Evolutionary conservation across 441 rosid genomes (phyloP).

Genomic region (Viola pubescens): DNA sequence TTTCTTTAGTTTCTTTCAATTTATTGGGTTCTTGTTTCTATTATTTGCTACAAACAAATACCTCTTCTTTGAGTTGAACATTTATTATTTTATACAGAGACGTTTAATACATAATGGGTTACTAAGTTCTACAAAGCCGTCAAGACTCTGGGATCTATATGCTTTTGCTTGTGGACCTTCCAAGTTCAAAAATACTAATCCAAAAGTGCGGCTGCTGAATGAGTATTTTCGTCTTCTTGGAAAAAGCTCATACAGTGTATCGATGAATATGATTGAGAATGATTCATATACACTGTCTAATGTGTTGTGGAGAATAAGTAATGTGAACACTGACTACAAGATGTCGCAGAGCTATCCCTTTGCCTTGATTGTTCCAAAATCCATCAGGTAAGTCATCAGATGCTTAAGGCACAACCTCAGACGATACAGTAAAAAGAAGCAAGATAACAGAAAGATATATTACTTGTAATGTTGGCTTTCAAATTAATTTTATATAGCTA

Average conservation of each 20-base stretch:
- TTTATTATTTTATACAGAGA: conserved; percentile 45
- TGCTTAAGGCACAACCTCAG: conserved; percentile 10
- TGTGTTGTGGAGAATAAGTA: conserved; percentile 85
- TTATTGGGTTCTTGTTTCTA: neutral
- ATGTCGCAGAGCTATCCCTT: conserved; percentile 86
- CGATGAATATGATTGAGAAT: conserved; percentile 65
- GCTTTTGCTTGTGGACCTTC: conserved; percentile 77
- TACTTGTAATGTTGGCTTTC: neutral
- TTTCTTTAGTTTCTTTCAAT: too few relatives aligned
- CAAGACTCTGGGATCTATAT: conserved; percentile 77
- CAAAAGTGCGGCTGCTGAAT: conserved; percentile 81
- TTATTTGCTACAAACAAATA: neutral
- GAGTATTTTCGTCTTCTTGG: conserved; percentile 95
- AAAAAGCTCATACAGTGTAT: conserved; percentile 43
- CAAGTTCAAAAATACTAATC: conserved; percentile 53
- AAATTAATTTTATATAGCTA: conserved; percentile 6
- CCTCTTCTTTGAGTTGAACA: neutral
- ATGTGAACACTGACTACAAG: conserved; percentile 54
- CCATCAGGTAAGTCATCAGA: conserved; percentile 50
- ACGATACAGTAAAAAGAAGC: conserved; percentile 1
- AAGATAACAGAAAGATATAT: neutral
- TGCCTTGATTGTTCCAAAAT: conserved; percentile 86
- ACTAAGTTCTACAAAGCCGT: conserved; percentile 52
- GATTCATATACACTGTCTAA: conserved; percentile 63
- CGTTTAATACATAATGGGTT: conserved; percentile 66